Conservation (phyloP, 768 basidiomycete genomes). For the Boletus vermiculosoides region DNA sequence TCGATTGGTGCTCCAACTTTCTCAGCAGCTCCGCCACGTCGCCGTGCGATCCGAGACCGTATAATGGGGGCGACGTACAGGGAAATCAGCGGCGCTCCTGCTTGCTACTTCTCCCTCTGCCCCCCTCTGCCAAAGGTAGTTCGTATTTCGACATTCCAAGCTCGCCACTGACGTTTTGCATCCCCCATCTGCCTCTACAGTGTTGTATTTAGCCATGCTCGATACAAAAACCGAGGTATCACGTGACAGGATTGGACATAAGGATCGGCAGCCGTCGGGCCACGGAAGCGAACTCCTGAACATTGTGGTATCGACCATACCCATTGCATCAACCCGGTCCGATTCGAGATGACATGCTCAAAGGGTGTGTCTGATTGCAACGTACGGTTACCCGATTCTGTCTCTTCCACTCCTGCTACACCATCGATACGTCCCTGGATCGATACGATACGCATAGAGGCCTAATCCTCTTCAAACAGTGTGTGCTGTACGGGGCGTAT, state of each 20-base stretch:
- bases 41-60: slow-evolving; percentile 5
- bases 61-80: background rate
- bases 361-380: background rate
- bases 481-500: background rate
- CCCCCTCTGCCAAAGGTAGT: background rate
- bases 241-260: background rate
- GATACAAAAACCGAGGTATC: background rate
- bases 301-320: background rate
- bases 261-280: background rate
- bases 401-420: background rate
- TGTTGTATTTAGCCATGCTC: background rate
- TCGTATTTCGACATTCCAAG: background rate
- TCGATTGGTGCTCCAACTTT: background rate
- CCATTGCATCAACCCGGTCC: background rate
- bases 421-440: background rate
- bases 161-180: background rate
- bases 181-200: background rate
- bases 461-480: background rate
- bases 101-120: background rate
- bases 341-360: slow-evolving; percentile 1
- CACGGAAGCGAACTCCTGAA: background rate
- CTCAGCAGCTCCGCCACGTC: background rate
- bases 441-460: background rate
- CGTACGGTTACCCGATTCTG: background rate
- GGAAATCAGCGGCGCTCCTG: background rate